Base-by-base conservation (phyloP, 805 yeast genomes). In the Suhomyces vadensis region DNA sequence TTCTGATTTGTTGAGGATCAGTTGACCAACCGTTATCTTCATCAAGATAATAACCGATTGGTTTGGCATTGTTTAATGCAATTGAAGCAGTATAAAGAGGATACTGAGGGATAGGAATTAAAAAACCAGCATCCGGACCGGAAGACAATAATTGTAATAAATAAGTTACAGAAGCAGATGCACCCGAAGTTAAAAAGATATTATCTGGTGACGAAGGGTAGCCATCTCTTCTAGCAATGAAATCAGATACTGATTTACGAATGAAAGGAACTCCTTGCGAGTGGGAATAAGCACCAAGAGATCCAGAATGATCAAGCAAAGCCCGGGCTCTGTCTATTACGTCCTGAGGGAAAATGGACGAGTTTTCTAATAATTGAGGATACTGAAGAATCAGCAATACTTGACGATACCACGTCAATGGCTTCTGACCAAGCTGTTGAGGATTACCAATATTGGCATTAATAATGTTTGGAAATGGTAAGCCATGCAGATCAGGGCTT, bases 81-180 rank as follows among this genome's bases (percentile, higher is more conserved):
- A 94, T 75, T 3, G 96, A 77, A n/a, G 99, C 99, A 3, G 97
- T 89, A 70, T 94, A 94, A 48, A 94, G 76, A 3, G 99, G 99
- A 63, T 94, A 94, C 70, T 94, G 99, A 10, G 99, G 99, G 54
- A 94, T 92, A 24, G 99, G 99, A 52, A 94, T 90, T 66, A 95
- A 68, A 59, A 73, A 87, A 39, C 95, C 95, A 2, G 94, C 76
- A 45, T 79, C 66, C 33, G 77, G 77, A 31, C 89, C 88, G 29
- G 74, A 64, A 4, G 94, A 77, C 14, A 94, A 66, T 22, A 91
- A 75, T 40, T 83, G 83, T 43, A 94, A 69, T 47, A 94, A 69
- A 55, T 85, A 82, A 42, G 82, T 75, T n/a, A 92, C 98, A 1
- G 96, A 97, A 19, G 91, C 79, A 9, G 98, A 91, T 1, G 99